Conservation (phyloP, 345 rosid genomes). For the Psidium guajava region DNA sequence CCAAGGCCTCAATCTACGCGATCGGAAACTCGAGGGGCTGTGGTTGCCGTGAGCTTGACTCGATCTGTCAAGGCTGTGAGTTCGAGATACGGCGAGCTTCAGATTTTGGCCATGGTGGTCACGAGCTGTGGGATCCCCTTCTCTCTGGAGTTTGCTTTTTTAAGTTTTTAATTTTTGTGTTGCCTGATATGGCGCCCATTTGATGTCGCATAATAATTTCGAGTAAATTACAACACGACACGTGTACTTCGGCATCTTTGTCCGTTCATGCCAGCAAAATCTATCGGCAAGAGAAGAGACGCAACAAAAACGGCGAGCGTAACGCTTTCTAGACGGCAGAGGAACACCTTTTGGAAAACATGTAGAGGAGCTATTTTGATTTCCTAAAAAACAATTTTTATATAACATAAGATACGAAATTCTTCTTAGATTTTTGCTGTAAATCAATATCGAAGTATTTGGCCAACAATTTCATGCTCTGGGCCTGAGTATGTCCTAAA, state of each 20-base stretch:
- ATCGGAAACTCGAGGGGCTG: background rate
- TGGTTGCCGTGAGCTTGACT: background rate
- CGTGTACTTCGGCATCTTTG: background rate
- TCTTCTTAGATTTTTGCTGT: too few species aligned
- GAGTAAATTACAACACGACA: background rate
- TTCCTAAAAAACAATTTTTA: too few species aligned
- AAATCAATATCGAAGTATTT: too few species aligned
- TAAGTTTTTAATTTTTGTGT: background rate
- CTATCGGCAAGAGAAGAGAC: background rate
- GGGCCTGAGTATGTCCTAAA: too few species aligned
- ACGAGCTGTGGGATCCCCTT: too few species aligned
- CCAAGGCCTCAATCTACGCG: background rate
- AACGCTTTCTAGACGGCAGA: background rate
- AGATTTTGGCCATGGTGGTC: too few species aligned
- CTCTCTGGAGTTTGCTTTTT: background rate
- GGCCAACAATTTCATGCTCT: too few species aligned
- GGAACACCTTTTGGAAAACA: too few species aligned
- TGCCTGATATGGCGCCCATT: background rate
- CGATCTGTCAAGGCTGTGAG: background rate
- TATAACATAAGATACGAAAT: too few species aligned
- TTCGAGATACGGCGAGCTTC: background rate
- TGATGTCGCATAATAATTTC: background rate
- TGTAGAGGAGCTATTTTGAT: too few species aligned
- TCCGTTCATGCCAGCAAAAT: background rate
- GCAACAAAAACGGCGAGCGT: fast-evolving